A percentile compares a stretch with the other conserved stretches of the same genome.
phyloP scores from a whole-genome alignment of 352 stramenopile genomes.

The Phytopythium helicoides region DNA sequence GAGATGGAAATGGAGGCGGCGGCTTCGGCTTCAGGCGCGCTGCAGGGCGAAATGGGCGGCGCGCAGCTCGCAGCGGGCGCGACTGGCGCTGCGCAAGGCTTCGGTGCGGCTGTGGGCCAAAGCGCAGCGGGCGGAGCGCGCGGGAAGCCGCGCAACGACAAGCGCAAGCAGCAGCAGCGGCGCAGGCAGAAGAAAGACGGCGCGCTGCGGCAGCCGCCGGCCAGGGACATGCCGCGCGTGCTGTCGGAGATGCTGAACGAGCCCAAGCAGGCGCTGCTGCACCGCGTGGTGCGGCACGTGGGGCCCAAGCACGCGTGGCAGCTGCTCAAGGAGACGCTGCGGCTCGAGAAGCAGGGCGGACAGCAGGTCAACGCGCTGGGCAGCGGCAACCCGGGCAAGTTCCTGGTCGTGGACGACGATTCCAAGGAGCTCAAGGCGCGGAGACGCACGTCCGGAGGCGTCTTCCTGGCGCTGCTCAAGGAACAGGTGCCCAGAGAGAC shows the following conservation, averaged over 20 bases:
- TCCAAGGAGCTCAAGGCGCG: constrained; percentile 44
- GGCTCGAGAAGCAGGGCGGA: constrained; percentile 60
- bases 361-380: constrained; percentile 45
- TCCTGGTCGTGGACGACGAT: constrained; percentile 38
- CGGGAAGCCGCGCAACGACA: not conserved
- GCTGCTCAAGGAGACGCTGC: constrained; percentile 61
- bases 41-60: not conserved
- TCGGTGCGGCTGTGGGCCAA: not conserved
- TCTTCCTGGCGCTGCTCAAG: constrained; percentile 69
- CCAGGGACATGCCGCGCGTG: constrained; percentile 51
- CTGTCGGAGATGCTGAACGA: constrained; percentile 57
- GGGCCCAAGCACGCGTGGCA: constrained; percentile 59
- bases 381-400: constrained; percentile 44
- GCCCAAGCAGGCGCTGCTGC: constrained; percentile 66
- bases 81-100: not conserved
- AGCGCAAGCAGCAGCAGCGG: not conserved
- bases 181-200: constrained; percentile 20
- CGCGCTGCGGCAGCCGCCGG: constrained; percentile 44
- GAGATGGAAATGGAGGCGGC: too few species aligned
- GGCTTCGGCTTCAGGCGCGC: too few species aligned
- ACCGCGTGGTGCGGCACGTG: constrained; percentile 68
- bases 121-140: not conserved
- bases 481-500: constrained; percentile 58
- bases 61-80: not conserved
- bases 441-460: constrained; percentile 63